phyloP scores from a whole-genome alignment of 2,329 filamentous ascomycete genomes.

The Atkinsonella texensis region DNA sequence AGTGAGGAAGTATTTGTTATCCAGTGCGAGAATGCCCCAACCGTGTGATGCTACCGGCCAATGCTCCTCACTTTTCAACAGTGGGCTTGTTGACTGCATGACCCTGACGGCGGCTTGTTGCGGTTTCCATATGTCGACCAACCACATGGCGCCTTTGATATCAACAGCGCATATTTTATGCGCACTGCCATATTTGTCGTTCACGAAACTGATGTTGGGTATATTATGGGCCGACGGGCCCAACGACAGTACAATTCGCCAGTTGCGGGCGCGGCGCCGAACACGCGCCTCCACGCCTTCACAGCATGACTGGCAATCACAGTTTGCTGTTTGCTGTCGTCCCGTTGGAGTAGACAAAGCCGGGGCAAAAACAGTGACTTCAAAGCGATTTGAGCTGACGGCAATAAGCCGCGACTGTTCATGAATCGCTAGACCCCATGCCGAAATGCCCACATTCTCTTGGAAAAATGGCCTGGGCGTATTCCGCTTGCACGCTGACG shows the following conservation, averaged over 20 bases:
- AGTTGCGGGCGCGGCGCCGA: constrained; percentile 31
- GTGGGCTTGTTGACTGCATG: constrained; percentile 4
- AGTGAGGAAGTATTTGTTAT: constrained; percentile 29
- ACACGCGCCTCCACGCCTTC: constrained; percentile 20
- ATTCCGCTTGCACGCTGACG: constrained; percentile 2
- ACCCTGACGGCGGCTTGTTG: constrained; percentile 17
- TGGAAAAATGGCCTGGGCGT: constrained; percentile 49
- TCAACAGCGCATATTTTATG: constrained; percentile 39
- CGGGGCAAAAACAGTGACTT: constrained; percentile 41
- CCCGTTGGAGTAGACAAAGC: constrained; percentile 18
- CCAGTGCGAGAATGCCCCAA: constrained; percentile 38
- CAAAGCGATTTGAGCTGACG: constrained; percentile 61
- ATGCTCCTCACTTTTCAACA: constrained; percentile 19
- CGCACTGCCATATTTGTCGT: constrained; percentile 33
- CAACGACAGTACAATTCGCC: constrained; percentile 36
- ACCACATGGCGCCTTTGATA: constrained; percentile 34
- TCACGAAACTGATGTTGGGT: constrained; percentile 40
- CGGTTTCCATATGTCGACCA: constrained; percentile 40
- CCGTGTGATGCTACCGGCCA: constrained; percentile 21
- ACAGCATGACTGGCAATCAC: constrained; percentile 7
- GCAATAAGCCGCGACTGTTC: constrained; percentile 72
- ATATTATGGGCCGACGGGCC: constrained; percentile 31
- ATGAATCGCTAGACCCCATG: constrained; percentile 85
- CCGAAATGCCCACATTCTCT: constrained; percentile 63
- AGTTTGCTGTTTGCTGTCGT: neutral